Evolutionary conservation across 2,329 filamentous ascomycete genomes (phyloP), one percentile per base, ranked within the genome.

Genomic region (Colletotrichum shisoi): DNA sequence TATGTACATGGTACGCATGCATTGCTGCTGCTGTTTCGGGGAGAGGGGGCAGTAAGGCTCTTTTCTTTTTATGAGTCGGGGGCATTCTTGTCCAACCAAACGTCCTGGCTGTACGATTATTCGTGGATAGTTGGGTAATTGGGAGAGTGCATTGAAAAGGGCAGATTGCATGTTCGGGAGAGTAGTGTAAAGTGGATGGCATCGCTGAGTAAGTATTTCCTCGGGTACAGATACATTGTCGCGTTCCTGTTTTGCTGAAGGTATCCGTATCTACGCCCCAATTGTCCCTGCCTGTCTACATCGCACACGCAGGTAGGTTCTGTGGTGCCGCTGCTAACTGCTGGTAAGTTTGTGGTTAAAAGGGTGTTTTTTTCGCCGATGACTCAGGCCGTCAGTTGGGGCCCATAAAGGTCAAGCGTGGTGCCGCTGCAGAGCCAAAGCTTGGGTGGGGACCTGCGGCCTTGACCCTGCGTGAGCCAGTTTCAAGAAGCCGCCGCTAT

Each of bases 401-500:
- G n/a, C n/a, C n/a, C n/a, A n/a, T n/a, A n/a, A n/a, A n/a, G n/a
- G n/a, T n/a, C n/a, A n/a, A n/a, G n/a, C n/a, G n/a, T 54, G 52
- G 19, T 40, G 40, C 56, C 45, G 52, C 53, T 67, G 60, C 46
- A 63, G 31, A 53, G 53, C 60, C 63, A 52, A 62, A 56, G 57
- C 19, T 24, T 57, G 45, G 60, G 48, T 63, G 53, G 53, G 64
- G 60, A 58, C 57, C 34, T 57, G 51, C 34, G 51, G 51, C 51
- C 39, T 57, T 48, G 56, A 39, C 64, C 64, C 64, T 67, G 64
- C 53, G 63, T 63, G 61, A 67, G 60, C 60, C 64, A 64, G 64
- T 67, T 67, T 67, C 64, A 67, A 44, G 60, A 64, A 64, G 61
- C 60, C 61, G 61, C 63, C 51, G 63, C 61, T 48, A 46, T 57